These are phyloP conservation scores for Pleurostoma richardsiae DNA, from an alignment of 2,329 filamentous ascomycete species.

Conservation along the genomic window DNA sequence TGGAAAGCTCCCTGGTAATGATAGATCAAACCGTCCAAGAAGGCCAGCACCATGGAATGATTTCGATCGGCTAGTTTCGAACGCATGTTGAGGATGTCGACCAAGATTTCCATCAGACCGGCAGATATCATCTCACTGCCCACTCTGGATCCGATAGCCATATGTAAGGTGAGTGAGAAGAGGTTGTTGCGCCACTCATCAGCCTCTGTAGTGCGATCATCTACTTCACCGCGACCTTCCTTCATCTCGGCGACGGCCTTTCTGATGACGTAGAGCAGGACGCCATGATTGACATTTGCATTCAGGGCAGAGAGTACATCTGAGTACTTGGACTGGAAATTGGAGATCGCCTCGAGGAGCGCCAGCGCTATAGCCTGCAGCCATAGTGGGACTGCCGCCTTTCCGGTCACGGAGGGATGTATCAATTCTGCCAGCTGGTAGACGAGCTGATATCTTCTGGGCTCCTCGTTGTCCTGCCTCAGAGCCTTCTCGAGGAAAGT, in stretches of 20 bases:
- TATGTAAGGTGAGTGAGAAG: conserved; percentile 79
- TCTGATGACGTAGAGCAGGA: conserved; percentile 86
- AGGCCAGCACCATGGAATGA: conserved; percentile 77
- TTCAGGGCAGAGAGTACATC: conserved; percentile 90
- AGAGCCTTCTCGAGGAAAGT: conserved; percentile 84
- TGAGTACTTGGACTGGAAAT: conserved; percentile 67
- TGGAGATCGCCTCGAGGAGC: conserved; percentile 79
- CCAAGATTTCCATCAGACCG: conserved; percentile 82
- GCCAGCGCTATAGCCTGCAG: conserved; percentile 79
- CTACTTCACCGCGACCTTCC: conserved; percentile 48
- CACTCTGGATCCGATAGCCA: conserved; percentile 70
- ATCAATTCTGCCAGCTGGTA: conserved; percentile 92
- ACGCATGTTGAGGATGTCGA: conserved; percentile 80
- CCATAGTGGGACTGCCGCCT: conserved; percentile 63
- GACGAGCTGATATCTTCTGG: conserved; percentile 79
- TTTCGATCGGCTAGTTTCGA: conserved; percentile 78
- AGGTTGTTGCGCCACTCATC: conserved; percentile 89
- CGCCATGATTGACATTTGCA: conserved; percentile 92
- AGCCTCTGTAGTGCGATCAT: conserved; percentile 58
- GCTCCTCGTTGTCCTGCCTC: conserved; percentile 84
- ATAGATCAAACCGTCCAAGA: conserved; percentile 85
- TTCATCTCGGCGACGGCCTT: conserved; percentile 84
- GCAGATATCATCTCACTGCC: conserved; percentile 82
- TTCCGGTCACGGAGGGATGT: conserved; percentile 70
- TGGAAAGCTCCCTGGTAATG: conserved; percentile 80